These are phyloP conservation scores for Yueomyces sinensis DNA, from an alignment of 805 yeast genomes.

Conservation along the genomic window DNA sequence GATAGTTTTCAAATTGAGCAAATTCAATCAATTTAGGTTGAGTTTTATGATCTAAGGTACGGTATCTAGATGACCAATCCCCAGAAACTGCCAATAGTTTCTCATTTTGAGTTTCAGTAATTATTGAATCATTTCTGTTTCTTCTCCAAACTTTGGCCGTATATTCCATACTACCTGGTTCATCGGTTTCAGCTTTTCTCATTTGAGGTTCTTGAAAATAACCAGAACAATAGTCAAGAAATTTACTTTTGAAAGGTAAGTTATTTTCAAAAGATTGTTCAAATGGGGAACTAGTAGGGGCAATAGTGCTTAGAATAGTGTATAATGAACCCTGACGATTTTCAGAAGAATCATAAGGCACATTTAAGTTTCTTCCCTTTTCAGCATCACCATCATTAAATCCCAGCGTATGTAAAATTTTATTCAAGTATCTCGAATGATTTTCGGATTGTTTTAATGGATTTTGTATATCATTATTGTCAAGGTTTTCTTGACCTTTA, in stretches of 20 bases:
- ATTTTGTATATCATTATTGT: constrained; percentile 23
- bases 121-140: constrained; percentile 74
- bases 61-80: constrained; percentile 60
- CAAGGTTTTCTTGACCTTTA: constrained; percentile 10
- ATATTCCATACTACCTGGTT: constrained; percentile 82
- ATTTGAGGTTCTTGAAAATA: constrained; percentile 95
- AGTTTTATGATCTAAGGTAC: constrained; percentile 53
- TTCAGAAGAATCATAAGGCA: neutral
- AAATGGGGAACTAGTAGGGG: neutral
- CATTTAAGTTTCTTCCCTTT: neutral
- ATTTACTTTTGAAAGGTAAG: constrained; percentile 45
- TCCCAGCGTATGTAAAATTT: constrained; percentile 17
- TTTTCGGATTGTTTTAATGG: neutral
- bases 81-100: constrained; percentile 74
- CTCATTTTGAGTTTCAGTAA: constrained; percentile 82
- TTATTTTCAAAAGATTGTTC: neutral
- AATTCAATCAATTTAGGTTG: constrained; percentile 72
- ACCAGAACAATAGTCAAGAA: constrained; percentile 67
- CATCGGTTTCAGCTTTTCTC: constrained; percentile 72
- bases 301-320: too few species aligned
- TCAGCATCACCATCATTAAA: constrained; percentile 6
- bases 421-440: constrained; percentile 14
- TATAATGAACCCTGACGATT: too few species aligned
- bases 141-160: constrained; percentile 78
- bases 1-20: constrained; percentile 80